Percentiles rank a stretch among this genome's conserved stretches.
Conservation (phyloP, 2,329 filamentous ascomycete genomes). For the Diaporthe longicolla region DNA sequence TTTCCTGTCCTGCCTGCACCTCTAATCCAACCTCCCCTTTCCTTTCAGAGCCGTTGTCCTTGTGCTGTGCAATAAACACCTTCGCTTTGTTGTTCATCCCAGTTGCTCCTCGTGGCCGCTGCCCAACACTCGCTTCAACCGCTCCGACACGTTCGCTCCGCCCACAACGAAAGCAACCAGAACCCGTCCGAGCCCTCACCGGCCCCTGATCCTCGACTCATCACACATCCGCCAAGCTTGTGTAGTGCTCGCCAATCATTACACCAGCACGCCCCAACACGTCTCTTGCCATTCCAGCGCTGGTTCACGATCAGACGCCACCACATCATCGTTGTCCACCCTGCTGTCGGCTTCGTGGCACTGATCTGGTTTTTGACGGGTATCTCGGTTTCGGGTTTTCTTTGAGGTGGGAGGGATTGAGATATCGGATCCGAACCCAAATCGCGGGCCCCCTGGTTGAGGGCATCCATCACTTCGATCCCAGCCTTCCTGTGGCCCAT, state of each 20-base stretch:
- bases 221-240: slow-evolving; percentile 25
- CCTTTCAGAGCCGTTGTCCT: slow-evolving; percentile 13
- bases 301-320: slow-evolving; percentile 24
- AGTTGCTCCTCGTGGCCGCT: slow-evolving; percentile 18
- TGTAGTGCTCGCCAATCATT: slow-evolving; percentile 20
- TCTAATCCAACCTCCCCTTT: slow-evolving; percentile 19
- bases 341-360: neutral
- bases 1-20: slow-evolving; percentile 28
- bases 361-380: slow-evolving; percentile 5
- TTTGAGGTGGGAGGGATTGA: neutral
- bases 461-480: neutral
- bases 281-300: neutral
- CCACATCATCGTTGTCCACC: slow-evolving; percentile 10
- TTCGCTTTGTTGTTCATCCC: slow-evolving; percentile 34
- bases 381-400: neutral
- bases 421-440: slow-evolving; percentile 4
- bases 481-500: slow-evolving; percentile 27
- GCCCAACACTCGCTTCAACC: slow-evolving; percentile 35
- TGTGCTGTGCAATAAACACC: slow-evolving; percentile 23
- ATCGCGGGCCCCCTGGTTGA: slow-evolving; percentile 27
- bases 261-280: slow-evolving; percentile 6
- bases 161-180: neutral
- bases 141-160: slow-evolving; percentile 7
- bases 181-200: slow-evolving; percentile 5
- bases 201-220: slow-evolving; percentile 31